These are phyloP conservation scores for Aspergillus fumigatus DNA, from an alignment of 2,329 filamentous ascomycete genomes.

Conservation along the genomic window DNA sequence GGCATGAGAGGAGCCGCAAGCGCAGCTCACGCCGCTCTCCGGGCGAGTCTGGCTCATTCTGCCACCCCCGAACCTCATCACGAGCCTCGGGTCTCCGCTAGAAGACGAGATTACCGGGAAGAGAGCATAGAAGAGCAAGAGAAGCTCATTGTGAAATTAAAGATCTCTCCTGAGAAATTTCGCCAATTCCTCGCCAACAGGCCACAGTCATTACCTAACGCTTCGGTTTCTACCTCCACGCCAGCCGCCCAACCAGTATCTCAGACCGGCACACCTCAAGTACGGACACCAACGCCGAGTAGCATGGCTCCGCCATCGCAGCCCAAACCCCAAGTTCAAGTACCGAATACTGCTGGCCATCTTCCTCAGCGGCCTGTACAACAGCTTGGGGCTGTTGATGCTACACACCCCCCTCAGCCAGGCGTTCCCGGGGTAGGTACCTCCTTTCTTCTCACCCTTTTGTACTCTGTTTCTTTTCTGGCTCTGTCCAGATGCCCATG, in stretches of 20 bases:
- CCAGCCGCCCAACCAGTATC: constrained; percentile 41
- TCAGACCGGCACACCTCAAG: constrained; percentile 44
- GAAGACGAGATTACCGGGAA: constrained; percentile 66
- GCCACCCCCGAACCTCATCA: constrained; percentile 78
- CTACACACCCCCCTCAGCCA: constrained; percentile 39
- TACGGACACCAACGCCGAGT: constrained; percentile 48
- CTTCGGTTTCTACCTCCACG: constrained; percentile 36
- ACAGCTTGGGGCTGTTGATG: constrained; percentile 44
- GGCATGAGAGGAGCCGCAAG: constrained; percentile 85
- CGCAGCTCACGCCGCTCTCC: constrained; percentile 80
- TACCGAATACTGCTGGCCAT: constrained; percentile 15
- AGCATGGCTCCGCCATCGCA: constrained; percentile 48
- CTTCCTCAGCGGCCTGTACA: constrained; percentile 24
- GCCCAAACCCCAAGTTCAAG: constrained; percentile 25
- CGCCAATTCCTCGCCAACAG: constrained; percentile 58
- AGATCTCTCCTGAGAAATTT: constrained; percentile 67
- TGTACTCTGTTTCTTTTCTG: too few species aligned
- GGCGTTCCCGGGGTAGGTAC: constrained; percentile 43
- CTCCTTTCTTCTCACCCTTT: constrained; percentile 13
- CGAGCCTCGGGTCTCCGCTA: constrained; percentile 65
- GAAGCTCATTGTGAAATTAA: constrained; percentile 70
- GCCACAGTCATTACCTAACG: constrained; percentile 23
- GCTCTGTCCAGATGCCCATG: background rate
- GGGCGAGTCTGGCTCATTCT: constrained; percentile 68
- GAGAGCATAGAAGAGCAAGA: constrained; percentile 69